Conservation (phyloP, 2,329 filamentous ascomycete genomes). For the Exophiala bonariae region DNA sequence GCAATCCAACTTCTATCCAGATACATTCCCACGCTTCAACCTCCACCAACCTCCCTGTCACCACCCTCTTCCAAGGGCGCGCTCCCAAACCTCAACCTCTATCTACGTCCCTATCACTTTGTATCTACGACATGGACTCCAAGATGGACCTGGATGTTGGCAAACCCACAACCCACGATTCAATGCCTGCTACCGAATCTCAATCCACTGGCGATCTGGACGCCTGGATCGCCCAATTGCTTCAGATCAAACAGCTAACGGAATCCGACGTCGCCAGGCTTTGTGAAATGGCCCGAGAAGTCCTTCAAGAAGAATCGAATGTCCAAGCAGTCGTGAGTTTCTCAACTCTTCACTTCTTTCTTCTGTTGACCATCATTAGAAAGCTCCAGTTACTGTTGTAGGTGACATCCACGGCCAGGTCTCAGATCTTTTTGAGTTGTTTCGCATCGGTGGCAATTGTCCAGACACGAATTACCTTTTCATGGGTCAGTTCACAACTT, state of each 20-base stretch:
- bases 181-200: slow-evolving; percentile 77
- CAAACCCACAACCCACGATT: slow-evolving; percentile 74
- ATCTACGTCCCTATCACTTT: too few species aligned
- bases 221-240: slow-evolving; percentile 97
- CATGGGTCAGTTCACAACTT: slow-evolving; percentile 69
- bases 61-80: too few species aligned
- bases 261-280: slow-evolving; percentile 94
- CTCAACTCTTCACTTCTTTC: slow-evolving; percentile 9
- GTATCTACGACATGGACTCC: slow-evolving; percentile 82
- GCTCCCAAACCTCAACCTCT: slow-evolving; percentile 18
- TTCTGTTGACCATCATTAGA: slow-evolving; percentile 52
- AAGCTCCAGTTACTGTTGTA: slow-evolving; percentile 98
- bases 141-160: slow-evolving; percentile 96
- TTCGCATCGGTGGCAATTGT: slow-evolving; percentile 97
- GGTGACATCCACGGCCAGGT: slow-evolving; percentile 99
- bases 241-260: slow-evolving; percentile 96
- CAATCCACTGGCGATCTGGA: slow-evolving; percentile 90
- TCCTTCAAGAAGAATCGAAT: slow-evolving; percentile 96
- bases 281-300: slow-evolving; percentile 97
- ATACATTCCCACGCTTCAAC: too few species aligned
- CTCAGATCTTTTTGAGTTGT: slow-evolving; percentile 98
- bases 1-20: too few species aligned
- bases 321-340: slow-evolving; percentile 88
- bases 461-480: slow-evolving; percentile 99
- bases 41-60: too few species aligned